These are phyloP conservation scores for Alternaria infectoria DNA, from an alignment of 2,329 filamentous ascomycete genomes.

Conservation along the genomic window DNA sequence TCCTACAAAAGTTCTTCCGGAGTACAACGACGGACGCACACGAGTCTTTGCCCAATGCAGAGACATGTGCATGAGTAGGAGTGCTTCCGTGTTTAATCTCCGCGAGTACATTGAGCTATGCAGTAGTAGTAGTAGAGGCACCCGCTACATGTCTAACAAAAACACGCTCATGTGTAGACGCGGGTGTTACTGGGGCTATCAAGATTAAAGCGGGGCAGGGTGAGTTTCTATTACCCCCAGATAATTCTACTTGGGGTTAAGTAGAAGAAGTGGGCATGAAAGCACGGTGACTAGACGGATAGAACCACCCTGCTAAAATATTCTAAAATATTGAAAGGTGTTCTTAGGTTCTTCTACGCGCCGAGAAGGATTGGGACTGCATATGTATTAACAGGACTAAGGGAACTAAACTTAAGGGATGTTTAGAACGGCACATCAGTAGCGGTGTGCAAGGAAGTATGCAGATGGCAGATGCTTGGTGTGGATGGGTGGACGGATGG, in stretches of 20 bases:
- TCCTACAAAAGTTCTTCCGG: not conserved
- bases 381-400: too few relatives aligned
- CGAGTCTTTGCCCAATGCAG: not conserved
- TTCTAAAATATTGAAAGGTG: not conserved
- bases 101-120: not conserved
- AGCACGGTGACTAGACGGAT: not conserved
- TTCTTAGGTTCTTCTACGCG: not conserved
- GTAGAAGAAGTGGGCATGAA: not conserved
- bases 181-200: not conserved
- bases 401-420: not conserved
- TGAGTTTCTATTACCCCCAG: conserved; percentile 2
- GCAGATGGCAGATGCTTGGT: too few relatives aligned
- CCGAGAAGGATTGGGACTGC: not conserved
- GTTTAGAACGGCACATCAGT: not conserved
- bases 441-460: not conserved
- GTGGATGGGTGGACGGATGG: not conserved
- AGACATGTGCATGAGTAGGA: not conserved
- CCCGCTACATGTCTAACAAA: not conserved
- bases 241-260: not conserved
- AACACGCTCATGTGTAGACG: not conserved
- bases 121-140: not conserved
- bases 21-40: not conserved
- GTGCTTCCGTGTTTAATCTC: not conserved
- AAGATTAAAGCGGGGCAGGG: not conserved
- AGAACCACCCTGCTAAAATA: too few relatives aligned